A percentile compares a stretch with the other conserved stretches of the same genome.
These are phyloP conservation scores for Mycogone perniciosa DNA, from an alignment of 2,329 filamentous ascomycete species.

Conservation along the genomic window DNA sequence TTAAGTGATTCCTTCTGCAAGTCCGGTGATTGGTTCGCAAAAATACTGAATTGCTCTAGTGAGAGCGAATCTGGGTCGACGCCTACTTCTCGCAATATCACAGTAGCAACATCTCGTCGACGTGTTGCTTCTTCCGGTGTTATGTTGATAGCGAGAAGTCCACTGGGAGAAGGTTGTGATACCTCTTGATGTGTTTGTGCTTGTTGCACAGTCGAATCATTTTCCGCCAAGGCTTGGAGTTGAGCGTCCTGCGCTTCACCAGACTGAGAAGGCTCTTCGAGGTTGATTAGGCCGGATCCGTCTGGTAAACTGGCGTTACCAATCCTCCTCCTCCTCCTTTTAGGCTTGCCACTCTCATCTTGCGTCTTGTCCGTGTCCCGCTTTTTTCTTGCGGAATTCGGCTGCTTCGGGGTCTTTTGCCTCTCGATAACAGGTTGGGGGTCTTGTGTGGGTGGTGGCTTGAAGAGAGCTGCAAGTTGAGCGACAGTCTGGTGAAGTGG, in stretches of 20 bases:
- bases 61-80: constrained; percentile 49
- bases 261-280: background rate
- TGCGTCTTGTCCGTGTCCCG: constrained; percentile 17
- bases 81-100: constrained; percentile 38
- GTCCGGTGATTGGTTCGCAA: constrained; percentile 52
- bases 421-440: constrained; percentile 23
- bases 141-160: constrained; percentile 24
- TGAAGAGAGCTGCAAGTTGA: constrained; percentile 41
- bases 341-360: constrained; percentile 20
- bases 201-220: background rate
- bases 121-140: constrained; percentile 43
- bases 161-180: constrained; percentile 14
- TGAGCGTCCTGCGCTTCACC: background rate
- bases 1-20: constrained; percentile 48
- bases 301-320: background rate
- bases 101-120: constrained; percentile 42
- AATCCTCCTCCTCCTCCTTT: constrained; percentile 24
- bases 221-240: constrained; percentile 6
- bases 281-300: background rate
- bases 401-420: constrained; percentile 22
- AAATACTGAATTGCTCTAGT: constrained; percentile 51
- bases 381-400: constrained; percentile 24
- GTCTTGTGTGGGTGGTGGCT: constrained; percentile 35
- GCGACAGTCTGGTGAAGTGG: constrained; percentile 51
- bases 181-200: constrained; percentile 4